These are phyloP conservation scores for Pulveroboletus ravenelii DNA, from an alignment of 768 basidiomycete species.

Conservation along the genomic window DNA sequence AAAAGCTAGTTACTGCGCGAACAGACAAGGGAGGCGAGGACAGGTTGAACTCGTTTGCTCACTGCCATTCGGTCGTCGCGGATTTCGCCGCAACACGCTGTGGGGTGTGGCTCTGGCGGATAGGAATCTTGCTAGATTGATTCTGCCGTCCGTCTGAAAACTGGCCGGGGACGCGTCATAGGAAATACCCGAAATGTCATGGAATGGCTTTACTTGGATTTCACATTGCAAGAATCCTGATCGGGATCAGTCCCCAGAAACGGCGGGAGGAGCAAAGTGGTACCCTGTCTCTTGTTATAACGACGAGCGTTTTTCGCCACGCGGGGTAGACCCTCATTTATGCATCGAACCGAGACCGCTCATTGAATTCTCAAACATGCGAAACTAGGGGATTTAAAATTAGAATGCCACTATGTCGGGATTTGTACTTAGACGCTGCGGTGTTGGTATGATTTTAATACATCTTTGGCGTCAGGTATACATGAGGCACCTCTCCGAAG, in stretches of 20 bases:
- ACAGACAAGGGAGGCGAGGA: not conserved
- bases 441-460: not conserved
- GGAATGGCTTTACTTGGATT: not conserved
- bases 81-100: not conserved
- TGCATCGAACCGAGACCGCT: not conserved
- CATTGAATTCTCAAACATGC: not conserved
- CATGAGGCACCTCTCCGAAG: conserved; percentile 1
- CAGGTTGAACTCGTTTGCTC: not conserved
- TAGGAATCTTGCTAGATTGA: not conserved
- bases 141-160: not conserved
- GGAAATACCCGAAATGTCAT: not conserved
- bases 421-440: not conserved
- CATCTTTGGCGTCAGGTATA: not conserved
- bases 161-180: not conserved
- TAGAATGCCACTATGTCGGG: too few relatives aligned
- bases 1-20: not conserved
- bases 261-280: not conserved
- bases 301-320: too few relatives aligned
- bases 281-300: not conserved
- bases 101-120: not conserved
- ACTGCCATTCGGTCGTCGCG: not conserved
- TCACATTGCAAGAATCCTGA: not conserved
- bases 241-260: not conserved
- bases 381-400: not conserved
- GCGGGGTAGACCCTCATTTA: not conserved